Evolutionary conservation across 2,329 filamentous ascomycete species (phyloP), one percentile per base, ranked within the genome.

Genomic region (Pseudopithomyces chartarum): DNA sequence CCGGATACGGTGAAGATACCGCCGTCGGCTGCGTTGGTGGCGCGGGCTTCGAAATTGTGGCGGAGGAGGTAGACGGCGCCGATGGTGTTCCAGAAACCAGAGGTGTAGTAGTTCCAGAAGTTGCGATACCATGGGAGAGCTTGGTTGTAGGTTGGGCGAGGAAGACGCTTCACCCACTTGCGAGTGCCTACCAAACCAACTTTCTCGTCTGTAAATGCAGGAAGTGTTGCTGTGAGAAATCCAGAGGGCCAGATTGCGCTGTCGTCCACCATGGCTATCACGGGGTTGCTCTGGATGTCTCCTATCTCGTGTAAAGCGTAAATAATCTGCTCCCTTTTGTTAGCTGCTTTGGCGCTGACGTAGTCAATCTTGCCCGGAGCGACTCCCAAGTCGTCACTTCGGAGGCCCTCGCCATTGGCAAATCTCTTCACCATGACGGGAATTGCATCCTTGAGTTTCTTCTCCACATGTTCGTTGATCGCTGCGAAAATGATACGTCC

Each of bases 1-100:
- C 70, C 73, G 0, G 73, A 75, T 3, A 74, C 54, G 26, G 67
- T 66, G 47, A 71, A 75, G 0, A 73, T 63, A 10, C 73, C 70
- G 0, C 69, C 71, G 46, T 75, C 73, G 1, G 72, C 67, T 2
- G 65, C 57, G 20, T 68, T 71, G 0, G 68, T 71, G 0, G 69
- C 62, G 0, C 56, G 61, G 11, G 68, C 70, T 46, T 76, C 70
- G 50, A 72, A 73, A 54, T 74, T 76, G 50, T 71, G 73, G 1
- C 73, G 71, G 15, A 68, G 58, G 4, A 76, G 61, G 34, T 75
- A 75, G 0, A 64, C 1, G 0, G 55, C 65, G 6, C 62, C 64
- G 19, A 67, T 65, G 0, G 54, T 57, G 56, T 70, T 69, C 65
- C 65, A 68, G 33, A 65, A 62, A 0, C 67, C 61, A 2, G 55